Conservation (phyloP, 2,329 filamentous ascomycete species). For the Neofusicoccum laricinum region DNA sequence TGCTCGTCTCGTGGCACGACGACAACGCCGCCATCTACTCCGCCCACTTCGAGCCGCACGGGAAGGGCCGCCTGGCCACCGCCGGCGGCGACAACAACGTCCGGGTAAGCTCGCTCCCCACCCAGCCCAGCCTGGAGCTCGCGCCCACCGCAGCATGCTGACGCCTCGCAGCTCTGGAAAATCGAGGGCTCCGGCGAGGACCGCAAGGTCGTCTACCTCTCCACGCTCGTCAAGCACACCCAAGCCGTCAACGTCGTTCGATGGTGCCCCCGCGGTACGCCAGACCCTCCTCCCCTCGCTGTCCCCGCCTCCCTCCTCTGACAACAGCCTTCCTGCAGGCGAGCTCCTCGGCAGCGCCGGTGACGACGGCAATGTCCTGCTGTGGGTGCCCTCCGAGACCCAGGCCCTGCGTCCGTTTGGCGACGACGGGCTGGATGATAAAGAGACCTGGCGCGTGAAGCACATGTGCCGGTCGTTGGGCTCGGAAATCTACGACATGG, state of each 20-base stretch:
- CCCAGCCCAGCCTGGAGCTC: neutral
- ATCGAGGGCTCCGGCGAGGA: constrained; percentile 82
- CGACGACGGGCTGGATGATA: constrained; percentile 83
- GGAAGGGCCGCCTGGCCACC: constrained; percentile 88
- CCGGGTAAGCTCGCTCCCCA: constrained; percentile 60
- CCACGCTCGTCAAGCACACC: constrained; percentile 88
- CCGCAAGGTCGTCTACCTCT: constrained; percentile 85
- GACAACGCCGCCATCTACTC: constrained; percentile 97
- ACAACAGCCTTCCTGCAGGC: constrained; percentile 53
- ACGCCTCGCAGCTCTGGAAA: constrained; percentile 73
- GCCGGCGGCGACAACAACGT: constrained; percentile 97
- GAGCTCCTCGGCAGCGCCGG: constrained; percentile 92
- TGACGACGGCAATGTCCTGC: constrained; percentile 93
- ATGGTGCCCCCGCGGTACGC: constrained; percentile 85
- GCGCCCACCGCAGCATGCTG: neutral
- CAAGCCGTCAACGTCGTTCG: constrained; percentile 97
- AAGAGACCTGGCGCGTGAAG: constrained; percentile 94
- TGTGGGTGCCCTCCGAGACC: constrained; percentile 88
- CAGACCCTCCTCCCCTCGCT: constrained; percentile 20
- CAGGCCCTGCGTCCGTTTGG: constrained; percentile 67
- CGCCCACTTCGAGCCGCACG: constrained; percentile 89
- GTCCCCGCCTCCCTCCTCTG: constrained; percentile 5
- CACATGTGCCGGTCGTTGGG: constrained; percentile 96
- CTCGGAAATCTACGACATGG: constrained; percentile 95
- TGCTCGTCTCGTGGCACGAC: constrained; percentile 99